Conservation (phyloP, 768 basidiomycete genomes). For the Lactarius indigo region DNA sequence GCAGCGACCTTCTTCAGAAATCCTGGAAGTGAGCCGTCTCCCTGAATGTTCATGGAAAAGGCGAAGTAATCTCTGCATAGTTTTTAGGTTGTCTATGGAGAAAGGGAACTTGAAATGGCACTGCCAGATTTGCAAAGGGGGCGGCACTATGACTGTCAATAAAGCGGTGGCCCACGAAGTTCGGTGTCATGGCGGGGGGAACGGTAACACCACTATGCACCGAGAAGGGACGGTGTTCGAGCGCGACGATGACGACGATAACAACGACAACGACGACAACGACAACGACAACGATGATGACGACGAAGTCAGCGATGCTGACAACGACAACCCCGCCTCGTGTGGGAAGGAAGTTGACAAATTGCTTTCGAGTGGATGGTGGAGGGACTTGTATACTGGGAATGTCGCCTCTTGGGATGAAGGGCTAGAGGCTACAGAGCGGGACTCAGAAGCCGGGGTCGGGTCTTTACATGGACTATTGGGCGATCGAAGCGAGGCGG, state of each 20-base stretch:
- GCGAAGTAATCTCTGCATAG: conserved; percentile 15
- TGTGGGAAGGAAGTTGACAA: background rate
- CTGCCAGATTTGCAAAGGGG: conserved; percentile 33
- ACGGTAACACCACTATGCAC: conserved; percentile 15
- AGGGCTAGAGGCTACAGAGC: conserved; percentile 19
- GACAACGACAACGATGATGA: too few relatives aligned
- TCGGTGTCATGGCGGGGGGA: background rate
- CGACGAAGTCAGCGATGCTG: too few relatives aligned
- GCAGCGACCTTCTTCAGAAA: conserved; percentile 4
- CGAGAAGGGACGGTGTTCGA: conserved; percentile 6
- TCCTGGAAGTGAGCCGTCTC: background rate
- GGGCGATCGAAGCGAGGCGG: conserved; percentile 14
- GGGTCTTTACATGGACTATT: conserved; percentile 20
- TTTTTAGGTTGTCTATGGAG: conserved; percentile 24
- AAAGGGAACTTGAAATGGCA: conserved; percentile 29
- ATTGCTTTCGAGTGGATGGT: conserved; percentile 4
- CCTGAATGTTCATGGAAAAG: background rate
- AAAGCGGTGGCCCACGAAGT: conserved; percentile 35
- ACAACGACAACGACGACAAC: too few relatives aligned
- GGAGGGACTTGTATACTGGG: conserved; percentile 20
- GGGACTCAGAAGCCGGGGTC: conserved; percentile 17
- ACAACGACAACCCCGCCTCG: background rate
- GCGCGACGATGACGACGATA: conserved; percentile 19
- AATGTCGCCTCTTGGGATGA: conserved; percentile 12
- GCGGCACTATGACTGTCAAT: conserved; percentile 28